Conservation (phyloP, 495 filamentous ascomycete species). For the Penicillium samsonianum region DNA sequence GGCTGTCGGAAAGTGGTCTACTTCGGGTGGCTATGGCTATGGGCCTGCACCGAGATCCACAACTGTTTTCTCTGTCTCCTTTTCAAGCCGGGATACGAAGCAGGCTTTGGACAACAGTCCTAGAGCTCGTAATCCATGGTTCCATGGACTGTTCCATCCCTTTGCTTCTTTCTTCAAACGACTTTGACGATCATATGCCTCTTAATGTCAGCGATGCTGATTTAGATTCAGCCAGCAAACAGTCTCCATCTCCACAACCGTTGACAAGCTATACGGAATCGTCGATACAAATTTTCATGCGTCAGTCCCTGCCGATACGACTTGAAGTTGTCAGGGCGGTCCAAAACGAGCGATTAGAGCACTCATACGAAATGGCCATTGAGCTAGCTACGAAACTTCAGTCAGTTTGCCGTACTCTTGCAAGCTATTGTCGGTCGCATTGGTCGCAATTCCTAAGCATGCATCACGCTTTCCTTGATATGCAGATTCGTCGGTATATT, state of each 20-base stretch:
- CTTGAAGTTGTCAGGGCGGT: background rate
- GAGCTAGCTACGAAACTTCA: constrained; percentile 2
- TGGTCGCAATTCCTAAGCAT: constrained; percentile 4
- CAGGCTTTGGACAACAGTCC: background rate
- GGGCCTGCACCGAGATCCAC: constrained; percentile 3
- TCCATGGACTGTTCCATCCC: background rate
- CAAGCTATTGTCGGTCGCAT: constrained; percentile 4
- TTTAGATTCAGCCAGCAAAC: background rate
- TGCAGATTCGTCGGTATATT: constrained; percentile 4
- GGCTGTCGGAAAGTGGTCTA: constrained; percentile 6
- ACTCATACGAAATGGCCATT: constrained; percentile 2
- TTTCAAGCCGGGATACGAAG: background rate
- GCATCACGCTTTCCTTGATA: constrained; percentile 2
- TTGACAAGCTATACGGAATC: background rate
- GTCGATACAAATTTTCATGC: constrained; percentile 1
- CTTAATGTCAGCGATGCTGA: background rate
- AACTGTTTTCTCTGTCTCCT: constrained; percentile 1
- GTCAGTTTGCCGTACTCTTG: constrained; percentile 2
- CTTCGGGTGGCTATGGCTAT: constrained; percentile 9
- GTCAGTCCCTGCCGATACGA: background rate
- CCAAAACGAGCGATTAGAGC: constrained; percentile 2
- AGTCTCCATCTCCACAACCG: background rate
- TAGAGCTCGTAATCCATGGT: background rate
- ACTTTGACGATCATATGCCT: background rate
- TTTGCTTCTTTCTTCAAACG: background rate